Base-by-base conservation (phyloP, 306 rosid genomes). In the Leucaena leucocephala region DNA sequence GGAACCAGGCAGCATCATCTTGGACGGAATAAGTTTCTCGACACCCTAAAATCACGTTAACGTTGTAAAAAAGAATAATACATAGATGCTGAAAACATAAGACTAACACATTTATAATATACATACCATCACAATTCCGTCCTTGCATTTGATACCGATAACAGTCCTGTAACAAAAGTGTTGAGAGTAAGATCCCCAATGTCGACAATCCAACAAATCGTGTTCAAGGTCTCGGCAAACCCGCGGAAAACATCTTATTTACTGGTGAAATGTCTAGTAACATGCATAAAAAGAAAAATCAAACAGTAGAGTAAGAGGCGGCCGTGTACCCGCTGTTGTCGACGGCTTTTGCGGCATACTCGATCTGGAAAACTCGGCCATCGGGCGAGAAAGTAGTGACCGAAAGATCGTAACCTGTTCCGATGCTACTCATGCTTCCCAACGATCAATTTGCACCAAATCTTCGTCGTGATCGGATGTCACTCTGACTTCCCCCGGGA, bases 351-450 rank as follows among this genome's bases (percentile, higher is more conserved):
- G 97, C 92, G 6, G 98, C 98, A 40, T 94, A 94, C 67, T 94
- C 98, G 92, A 94, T 94, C 97, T 94, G 98, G 72, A 94, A 94
- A 70, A 94, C 97, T 33, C 98, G 97, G 71, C 98, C 98, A 50
- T 94, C 98, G 0, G 98, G 98, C 12, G 98, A 94, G 82, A 94
- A 94, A 49, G 98, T 94, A 27, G 98, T 94, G 87, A 94, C 98
- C 2, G 98, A 92, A 11, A 94, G 98, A 84, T 94, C 98, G 81
- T 94, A 94, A 22, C 98, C 98, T 0, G 98, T 94, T 68, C 98
- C 98, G 45, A 94, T 94, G 95, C 98, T 94, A 80, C 97, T 92
- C 98, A 94, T 94, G 45, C 39, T 84, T 64, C 38, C 22, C 2
- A 34, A 15, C 6, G 8, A 6, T 4, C 36, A 40, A 55, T 69